Base-by-base conservation (phyloP, 2,329 filamentous ascomycete genomes). In the Lasiodiplodia sp. region DNA sequence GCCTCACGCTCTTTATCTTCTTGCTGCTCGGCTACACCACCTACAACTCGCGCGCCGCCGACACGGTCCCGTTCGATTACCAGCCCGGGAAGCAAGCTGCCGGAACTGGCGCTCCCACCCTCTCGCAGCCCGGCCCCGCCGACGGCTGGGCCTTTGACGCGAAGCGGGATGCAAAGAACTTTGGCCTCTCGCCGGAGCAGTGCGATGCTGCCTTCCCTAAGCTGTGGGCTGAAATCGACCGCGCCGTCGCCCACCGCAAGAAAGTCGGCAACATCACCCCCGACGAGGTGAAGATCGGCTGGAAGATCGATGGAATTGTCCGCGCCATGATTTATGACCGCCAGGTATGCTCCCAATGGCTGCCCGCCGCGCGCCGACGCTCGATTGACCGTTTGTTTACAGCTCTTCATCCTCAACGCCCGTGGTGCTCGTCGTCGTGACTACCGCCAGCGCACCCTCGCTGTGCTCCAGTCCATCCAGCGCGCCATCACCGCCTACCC, bases 381-480 rank as follows among this genome's bases (percentile, higher is more conserved):
- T 11, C 31, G 52, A 14, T 18, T 69, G 18, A 57, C 47, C 49
- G 10, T 47, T 47, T 16, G 11, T n/a, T 38, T 69, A 38, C 40
- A 81, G 75, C 72, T 80, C 40, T 80, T 78, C 58, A 73, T 81
- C 38, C 70, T 79, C 2, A 73, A 77, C 11, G 70, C 72, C 2
- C 74, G 70, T 14, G 71, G 70, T 31, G 73, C 34, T 66, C 66
- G 21, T 65, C 66, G 21, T n/a, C 49, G 67, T 4, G 73, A 72
- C 51, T 67, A 73, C 44, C 66, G 71, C 31, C 72, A 74, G 16
- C 77, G 78, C 18, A 72, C 72, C 14, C 73, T 76, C n/a, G 84
- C 86, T 23, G 82, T 84, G 12, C 80, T 88, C 0, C 82, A 86
- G 73, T 84, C 86, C 71, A 80, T 89, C 71, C 78, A 87, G 73